These are phyloP conservation scores for Escovopsis weberi DNA, from an alignment of 2,329 filamentous ascomycete species.

Conservation along the genomic window DNA sequence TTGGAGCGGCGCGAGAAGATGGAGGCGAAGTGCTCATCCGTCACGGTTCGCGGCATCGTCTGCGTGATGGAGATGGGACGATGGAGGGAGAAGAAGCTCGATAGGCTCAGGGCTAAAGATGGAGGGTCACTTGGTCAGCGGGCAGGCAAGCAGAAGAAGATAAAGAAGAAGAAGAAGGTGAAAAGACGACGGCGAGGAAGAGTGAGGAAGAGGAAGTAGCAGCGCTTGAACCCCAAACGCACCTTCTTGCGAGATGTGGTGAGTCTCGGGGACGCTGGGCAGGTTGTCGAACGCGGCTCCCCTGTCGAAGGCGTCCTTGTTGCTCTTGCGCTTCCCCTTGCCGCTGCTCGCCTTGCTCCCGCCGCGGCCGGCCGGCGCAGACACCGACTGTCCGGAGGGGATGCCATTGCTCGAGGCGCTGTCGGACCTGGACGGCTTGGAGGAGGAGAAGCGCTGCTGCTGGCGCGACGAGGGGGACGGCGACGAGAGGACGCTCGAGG, in stretches of 20 bases:
- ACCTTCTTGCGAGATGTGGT: slow-evolving; percentile 57
- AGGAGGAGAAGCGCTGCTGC: slow-evolving; percentile 44
- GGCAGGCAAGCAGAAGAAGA: no score
- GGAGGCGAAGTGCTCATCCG: slow-evolving; percentile 62
- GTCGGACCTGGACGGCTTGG: slow-evolving; percentile 47
- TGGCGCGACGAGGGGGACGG: slow-evolving; percentile 25
- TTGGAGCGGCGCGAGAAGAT: slow-evolving; percentile 56
- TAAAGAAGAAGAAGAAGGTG: no score
- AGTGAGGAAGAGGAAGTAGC: no score
- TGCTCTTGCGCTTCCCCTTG: slow-evolving; percentile 45
- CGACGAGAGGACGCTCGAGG: slow-evolving; percentile 23
- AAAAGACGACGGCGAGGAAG: no score
- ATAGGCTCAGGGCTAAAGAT: slow-evolving; percentile 62
- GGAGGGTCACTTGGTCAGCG: slow-evolving; percentile 6
- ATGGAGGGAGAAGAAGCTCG: slow-evolving; percentile 91
- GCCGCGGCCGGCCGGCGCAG: slow-evolving; percentile 27
- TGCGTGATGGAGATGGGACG: slow-evolving; percentile 81
- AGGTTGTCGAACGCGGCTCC: slow-evolving; percentile 40
- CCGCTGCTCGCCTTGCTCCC: slow-evolving; percentile 27
- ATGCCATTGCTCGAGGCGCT: slow-evolving; percentile 38
- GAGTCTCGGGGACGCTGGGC: slow-evolving; percentile 61
- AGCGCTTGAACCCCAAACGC: slow-evolving; percentile 9
- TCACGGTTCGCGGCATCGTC: slow-evolving; percentile 59
- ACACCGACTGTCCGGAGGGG: slow-evolving; percentile 34
- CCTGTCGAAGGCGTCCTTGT: slow-evolving; percentile 32